Evolutionary conservation across 306 rosid species (phyloP).

Genomic region (Fragaria nilgerrensis): DNA sequence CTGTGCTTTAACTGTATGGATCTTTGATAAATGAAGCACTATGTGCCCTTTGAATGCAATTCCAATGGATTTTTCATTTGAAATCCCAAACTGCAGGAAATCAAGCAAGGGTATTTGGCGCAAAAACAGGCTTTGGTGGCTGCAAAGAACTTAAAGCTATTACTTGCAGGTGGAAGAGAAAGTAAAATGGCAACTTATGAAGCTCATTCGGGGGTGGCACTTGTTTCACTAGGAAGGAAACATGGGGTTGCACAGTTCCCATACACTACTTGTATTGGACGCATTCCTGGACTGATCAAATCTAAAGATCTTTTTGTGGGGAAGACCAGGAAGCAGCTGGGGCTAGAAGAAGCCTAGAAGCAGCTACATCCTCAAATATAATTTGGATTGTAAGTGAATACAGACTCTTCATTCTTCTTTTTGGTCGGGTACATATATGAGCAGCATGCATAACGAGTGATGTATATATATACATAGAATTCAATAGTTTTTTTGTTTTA

Average conservation of each 20-base stretch:
- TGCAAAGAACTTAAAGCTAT: slow-evolving; percentile 55
- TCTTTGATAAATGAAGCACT: neutral
- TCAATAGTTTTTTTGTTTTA: neutral
- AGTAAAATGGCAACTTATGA: slow-evolving; percentile 42
- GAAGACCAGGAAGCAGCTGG: slow-evolving; percentile 63
- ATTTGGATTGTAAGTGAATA: neutral
- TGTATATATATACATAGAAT: neutral
- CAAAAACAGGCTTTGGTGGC: slow-evolving; percentile 62
- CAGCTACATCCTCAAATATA: slow-evolving; percentile 23
- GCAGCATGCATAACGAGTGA: neutral
- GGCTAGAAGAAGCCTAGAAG: slow-evolving; percentile 31
- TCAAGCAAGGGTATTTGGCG: slow-evolving; percentile 76
- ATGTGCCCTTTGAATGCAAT: neutral
- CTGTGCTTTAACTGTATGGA: neutral
- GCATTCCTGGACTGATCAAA: slow-evolving; percentile 59
- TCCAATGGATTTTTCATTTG: slow-evolving; percentile 20
- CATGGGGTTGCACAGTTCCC: slow-evolving; percentile 71
- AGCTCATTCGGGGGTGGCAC: slow-evolving; percentile 43
- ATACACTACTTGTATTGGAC: slow-evolving; percentile 46
- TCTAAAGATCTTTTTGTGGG: slow-evolving; percentile 78
- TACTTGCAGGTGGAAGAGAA: slow-evolving; percentile 46
- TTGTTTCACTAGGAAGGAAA: slow-evolving; percentile 72
- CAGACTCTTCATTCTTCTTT: neutral
- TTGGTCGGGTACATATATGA: neutral
- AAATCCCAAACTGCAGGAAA: slow-evolving; percentile 49